Evolutionary conservation across 306 rosid species (phyloP).

Genomic region (Malus fusca): DNA sequence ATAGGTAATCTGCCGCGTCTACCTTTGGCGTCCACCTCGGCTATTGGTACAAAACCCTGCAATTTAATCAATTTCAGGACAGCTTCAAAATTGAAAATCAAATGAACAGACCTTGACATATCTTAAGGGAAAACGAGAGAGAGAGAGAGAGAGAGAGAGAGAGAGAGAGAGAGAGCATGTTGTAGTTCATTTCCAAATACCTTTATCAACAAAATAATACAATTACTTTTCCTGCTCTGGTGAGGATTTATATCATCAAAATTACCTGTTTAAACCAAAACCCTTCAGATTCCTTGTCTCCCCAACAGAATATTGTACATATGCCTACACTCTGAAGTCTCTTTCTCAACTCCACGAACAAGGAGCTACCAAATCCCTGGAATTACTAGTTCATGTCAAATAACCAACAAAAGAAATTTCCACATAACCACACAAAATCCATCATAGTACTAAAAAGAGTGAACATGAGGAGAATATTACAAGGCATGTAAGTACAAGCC

Average conservation of each 20-base stretch:
- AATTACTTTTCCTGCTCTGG: neutral
- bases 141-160: too few relatives aligned
- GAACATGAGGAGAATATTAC: neutral
- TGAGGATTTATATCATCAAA: neutral
- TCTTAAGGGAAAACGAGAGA: neutral
- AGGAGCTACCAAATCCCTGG: constrained; percentile 67
- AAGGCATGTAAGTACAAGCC: neutral
- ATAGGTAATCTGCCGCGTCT: constrained; percentile 62
- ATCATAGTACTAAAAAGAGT: neutral
- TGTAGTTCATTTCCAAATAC: neutral
- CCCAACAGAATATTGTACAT: constrained; percentile 81
- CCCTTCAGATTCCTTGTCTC: constrained; percentile 86
- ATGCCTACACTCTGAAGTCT: constrained; percentile 79
- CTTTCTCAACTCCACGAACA: constrained; percentile 57
- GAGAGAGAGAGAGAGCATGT: too few relatives aligned
- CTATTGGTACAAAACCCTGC: constrained; percentile 76
- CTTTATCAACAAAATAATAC: neutral
- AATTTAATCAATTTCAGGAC: neutral
- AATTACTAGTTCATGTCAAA: constrained; percentile 7
- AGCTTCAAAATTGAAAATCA: constrained; percentile 15
- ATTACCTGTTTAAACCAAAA: constrained; percentile 89
- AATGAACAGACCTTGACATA: neutral
- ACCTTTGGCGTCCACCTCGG: constrained; percentile 73
- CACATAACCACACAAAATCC: neutral
- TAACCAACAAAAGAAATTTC: neutral